These are phyloP conservation scores for Venturia pyrina DNA, from an alignment of 2,329 filamentous ascomycete genomes.

Conservation along the genomic window DNA sequence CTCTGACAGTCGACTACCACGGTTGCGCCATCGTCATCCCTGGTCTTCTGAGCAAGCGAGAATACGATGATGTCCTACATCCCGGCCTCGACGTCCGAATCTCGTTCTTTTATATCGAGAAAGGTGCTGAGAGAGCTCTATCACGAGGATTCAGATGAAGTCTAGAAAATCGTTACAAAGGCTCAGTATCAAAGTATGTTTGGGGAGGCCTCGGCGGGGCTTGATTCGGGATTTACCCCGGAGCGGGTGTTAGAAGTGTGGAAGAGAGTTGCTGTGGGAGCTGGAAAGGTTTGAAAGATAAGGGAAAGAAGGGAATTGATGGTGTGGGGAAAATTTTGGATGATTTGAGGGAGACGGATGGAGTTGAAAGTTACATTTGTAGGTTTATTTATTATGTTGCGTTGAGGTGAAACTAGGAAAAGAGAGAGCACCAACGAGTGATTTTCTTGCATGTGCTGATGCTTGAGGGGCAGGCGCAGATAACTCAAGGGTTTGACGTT, in stretches of 20 bases:
- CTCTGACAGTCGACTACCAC: background rate
- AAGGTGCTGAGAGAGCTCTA: background rate
- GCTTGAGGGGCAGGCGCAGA: background rate
- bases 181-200: background rate
- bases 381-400: background rate
- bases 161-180: background rate
- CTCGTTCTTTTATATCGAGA: background rate
- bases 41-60: background rate
- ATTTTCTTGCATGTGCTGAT: background rate
- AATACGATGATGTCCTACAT: background rate
- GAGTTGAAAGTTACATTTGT: background rate
- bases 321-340: background rate
- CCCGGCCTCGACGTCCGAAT: background rate
- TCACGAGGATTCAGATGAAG: background rate
- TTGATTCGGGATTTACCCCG: background rate
- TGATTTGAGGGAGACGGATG: background rate
- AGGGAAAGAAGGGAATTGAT: background rate
- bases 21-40: background rate
- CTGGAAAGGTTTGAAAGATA: background rate
- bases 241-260: background rate
- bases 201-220: background rate
- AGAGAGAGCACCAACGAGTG: background rate
- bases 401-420: background rate
- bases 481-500: background rate
- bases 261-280: background rate